phyloP scores from a whole-genome alignment of 371 early-diverging fungal species.

The Chytridiales sp. region DNA sequence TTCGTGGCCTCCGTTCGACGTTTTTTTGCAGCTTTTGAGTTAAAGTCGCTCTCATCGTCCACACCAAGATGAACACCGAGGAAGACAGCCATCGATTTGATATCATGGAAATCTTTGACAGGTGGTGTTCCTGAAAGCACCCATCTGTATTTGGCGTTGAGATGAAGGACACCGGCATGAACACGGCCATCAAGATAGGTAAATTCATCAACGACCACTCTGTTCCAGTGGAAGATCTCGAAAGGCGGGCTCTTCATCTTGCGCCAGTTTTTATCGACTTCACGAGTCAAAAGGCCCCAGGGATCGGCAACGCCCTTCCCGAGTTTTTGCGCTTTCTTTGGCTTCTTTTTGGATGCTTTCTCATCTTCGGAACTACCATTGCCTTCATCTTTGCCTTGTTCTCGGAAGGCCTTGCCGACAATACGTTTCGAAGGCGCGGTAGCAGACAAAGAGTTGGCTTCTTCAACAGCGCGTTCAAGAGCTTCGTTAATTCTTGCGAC shows the following conservation, averaged over 20 bases:
- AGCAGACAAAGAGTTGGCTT: background rate
- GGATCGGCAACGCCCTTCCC: slow-evolving; percentile 23
- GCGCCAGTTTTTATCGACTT: slow-evolving; percentile 29
- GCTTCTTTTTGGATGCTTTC: background rate
- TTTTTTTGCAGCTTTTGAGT: slow-evolving; percentile 15
- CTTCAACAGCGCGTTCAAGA: slow-evolving; percentile 9
- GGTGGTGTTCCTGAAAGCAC: slow-evolving; percentile 42
- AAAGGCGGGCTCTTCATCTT: slow-evolving; percentile 33
- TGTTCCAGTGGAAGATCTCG: slow-evolving; percentile 41
- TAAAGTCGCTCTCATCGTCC: slow-evolving; percentile 32
- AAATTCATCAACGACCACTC: slow-evolving; percentile 44
- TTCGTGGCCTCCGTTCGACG: slow-evolving; percentile 27
- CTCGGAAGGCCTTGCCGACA: slow-evolving; percentile 21
- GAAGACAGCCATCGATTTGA: slow-evolving; percentile 41
- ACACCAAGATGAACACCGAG: slow-evolving; percentile 40
- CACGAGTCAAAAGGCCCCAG: slow-evolving; percentile 25
- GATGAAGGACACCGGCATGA: slow-evolving; percentile 29
- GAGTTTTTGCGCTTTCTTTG: slow-evolving; percentile 5
- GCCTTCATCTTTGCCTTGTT: slow-evolving; percentile 11
- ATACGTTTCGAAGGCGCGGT: slow-evolving; percentile 10
- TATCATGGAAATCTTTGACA: slow-evolving; percentile 31
- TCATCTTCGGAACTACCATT: slow-evolving; percentile 12
- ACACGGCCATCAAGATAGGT: slow-evolving; percentile 34
- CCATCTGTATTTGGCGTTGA: slow-evolving; percentile 29
- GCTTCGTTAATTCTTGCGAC: slow-evolving; percentile 13